Base-by-base conservation (phyloP, 805 yeast genomes). In the Candida suzukii region DNA sequence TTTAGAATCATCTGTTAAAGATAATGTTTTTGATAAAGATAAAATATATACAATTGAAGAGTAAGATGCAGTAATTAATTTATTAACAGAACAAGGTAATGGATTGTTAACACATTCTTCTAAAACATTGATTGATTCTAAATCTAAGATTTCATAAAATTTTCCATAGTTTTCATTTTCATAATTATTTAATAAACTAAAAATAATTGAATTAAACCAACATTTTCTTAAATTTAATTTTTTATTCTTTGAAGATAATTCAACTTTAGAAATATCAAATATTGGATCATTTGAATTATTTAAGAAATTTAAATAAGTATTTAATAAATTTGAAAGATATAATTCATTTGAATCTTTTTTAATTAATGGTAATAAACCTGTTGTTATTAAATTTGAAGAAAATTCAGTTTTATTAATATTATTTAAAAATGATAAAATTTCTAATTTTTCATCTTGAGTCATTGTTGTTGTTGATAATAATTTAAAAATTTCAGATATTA, bases 301-400 rank as follows among this genome's bases (percentile, higher is more conserved):
- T n/a, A 59, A 61, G 2, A 49, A 44, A 19, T 64, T 46, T 31
- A 78, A 67, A 41, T 78, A 70, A 0, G 83, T 72, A 9, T 61
- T 57, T 7, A 82, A 64, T 43, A 78, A 64, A 3, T 67, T 63
- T 3, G 63, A 44, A 31, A 88, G 65, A 0, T 85, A 76, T 1
- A 47, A 16, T 53, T 91, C 98, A 50, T 88, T 86, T 36, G 78
- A 75, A 52, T 91, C 98, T 50, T 85, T 88, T 0, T 74, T 40
- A 3, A 83, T 66, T n/a, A 79, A 61, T 2, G 82, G 68, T 1
- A 70, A 47, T 4, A 82, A 31, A 3, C 35, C 35, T 18, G 35
- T 18, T 4, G 35, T 60, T 27, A 61, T 65, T 1, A 54, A 46
- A 10, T 38, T 33, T 18, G 41, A 37, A 8, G 36, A 6, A 3